Conservation (phyloP, 139 green algal species). For the Chlamydomonas sphaeroides region DNA sequence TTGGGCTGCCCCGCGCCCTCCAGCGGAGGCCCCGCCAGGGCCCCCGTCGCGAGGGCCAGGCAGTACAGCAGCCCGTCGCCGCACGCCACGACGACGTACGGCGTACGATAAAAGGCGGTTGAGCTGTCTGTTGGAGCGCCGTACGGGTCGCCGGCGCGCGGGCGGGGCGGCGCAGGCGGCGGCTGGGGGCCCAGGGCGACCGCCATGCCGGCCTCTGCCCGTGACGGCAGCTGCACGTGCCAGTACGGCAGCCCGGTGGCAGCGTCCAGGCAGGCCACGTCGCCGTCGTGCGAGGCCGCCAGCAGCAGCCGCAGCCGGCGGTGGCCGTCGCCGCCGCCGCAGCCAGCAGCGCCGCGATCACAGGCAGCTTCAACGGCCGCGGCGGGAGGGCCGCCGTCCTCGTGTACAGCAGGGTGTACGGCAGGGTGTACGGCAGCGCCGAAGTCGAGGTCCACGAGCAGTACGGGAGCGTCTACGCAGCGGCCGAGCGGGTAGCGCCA, state of each 20-base stretch:
- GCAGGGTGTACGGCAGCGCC: too few species aligned
- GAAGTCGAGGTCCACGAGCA: too few species aligned
- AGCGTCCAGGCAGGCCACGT: conserved; percentile 34
- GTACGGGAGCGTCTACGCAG: conserved; percentile 45
- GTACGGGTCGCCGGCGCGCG: not conserved
- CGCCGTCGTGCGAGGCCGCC: conserved; percentile 43
- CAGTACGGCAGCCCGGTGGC: conserved; percentile 6
- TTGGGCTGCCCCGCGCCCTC: conserved; percentile 37
- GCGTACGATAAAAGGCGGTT: not conserved
- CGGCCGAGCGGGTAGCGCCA: conserved; percentile 36
- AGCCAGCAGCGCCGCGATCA: too few species aligned
- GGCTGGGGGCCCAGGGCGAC: not conserved
- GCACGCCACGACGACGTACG: conserved; percentile 35
- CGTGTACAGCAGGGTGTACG: too few species aligned
- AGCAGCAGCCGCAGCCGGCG: not conserved
- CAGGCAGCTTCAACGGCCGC: too few species aligned
- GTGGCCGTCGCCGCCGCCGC: too few species aligned
- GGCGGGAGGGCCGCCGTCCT: too few species aligned
- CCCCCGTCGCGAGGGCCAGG: conserved; percentile 21
- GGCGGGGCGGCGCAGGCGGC: not conserved
- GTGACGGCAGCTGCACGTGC: conserved; percentile 18
- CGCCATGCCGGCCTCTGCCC: conserved; percentile 38
- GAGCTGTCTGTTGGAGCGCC: not conserved
- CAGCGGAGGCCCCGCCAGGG: not conserved
- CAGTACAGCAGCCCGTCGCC: conserved; percentile 39